These are phyloP conservation scores for Alternaria angustiovoidea DNA, from an alignment of 2,329 filamentous ascomycete genomes.

Conservation along the genomic window DNA sequence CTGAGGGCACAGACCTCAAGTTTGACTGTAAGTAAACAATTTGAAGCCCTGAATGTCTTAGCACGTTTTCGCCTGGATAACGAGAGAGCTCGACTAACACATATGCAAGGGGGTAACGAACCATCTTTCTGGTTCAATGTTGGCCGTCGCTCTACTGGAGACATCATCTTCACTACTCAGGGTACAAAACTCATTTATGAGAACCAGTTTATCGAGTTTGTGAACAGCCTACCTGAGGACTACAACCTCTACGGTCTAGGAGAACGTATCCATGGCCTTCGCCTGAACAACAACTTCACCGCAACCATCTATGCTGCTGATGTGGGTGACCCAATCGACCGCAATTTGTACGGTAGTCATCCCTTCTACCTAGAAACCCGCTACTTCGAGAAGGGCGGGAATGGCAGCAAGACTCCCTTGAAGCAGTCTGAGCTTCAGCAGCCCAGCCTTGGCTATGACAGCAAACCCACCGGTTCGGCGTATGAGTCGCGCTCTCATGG, in stretches of 20 bases:
- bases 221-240: slow-evolving; percentile 69
- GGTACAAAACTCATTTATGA: slow-evolving; percentile 74
- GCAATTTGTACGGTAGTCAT: slow-evolving; percentile 78
- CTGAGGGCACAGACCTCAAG: slow-evolving; percentile 56
- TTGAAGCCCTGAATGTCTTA: too few species aligned
- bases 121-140: slow-evolving; percentile 66
- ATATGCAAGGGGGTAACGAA: slow-evolving; percentile 60
- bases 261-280: slow-evolving; percentile 74
- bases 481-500: slow-evolving; percentile 78
- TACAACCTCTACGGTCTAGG: slow-evolving; percentile 81
- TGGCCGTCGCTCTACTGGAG: slow-evolving; percentile 66
- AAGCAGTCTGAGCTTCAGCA: slow-evolving; percentile 60
- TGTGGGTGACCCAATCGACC: slow-evolving; percentile 68
- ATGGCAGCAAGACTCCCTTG: slow-evolving; percentile 61
- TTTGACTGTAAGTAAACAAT: slow-evolving; percentile 49
- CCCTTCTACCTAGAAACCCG: slow-evolving; percentile 82
- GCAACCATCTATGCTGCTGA: slow-evolving; percentile 75
- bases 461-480: slow-evolving; percentile 48
- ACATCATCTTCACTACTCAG: slow-evolving; percentile 72
- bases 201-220: slow-evolving; percentile 80
- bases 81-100: neutral
- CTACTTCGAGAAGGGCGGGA: slow-evolving; percentile 68
- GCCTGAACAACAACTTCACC: slow-evolving; percentile 76
- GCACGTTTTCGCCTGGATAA: neutral
- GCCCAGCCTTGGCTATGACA: slow-evolving; percentile 16